Evolutionary conservation across 495 filamentous ascomycete species (phyloP), one percentile per base, ranked within the genome.

Genomic region (Rostrohypoxylon terebratum): DNA sequence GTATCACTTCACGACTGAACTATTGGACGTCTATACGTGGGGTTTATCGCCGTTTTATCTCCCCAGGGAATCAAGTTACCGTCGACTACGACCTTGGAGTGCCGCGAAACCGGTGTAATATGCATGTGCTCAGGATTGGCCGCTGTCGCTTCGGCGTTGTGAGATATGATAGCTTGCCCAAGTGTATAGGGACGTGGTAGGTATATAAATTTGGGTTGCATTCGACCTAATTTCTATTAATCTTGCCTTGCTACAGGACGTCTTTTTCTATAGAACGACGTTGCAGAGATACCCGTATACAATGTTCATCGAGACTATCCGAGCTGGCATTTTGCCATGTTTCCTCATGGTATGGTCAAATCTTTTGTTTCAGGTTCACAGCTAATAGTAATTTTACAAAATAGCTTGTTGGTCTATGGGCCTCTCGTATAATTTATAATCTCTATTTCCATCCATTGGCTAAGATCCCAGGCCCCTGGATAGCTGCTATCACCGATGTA

Each of bases 361-460:
- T n/a, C n/a, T 36, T 18, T 25, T 25, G 18, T 1, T 1, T 4
- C 8, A 16, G 16, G 36, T 13, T 34, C 9, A 51, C 1, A 25
- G 11, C 38, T 18, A 59, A 66, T 54, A 31, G 21, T 48, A 1
- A 20, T 42, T 34, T n/a, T 42, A 14, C 6, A 28, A 28, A 1
- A 2, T 18, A 66, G 63, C 21, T 59, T 38, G 2, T 40, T 10
- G 42, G 42, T 21, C 44, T n/a, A 6, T 60, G 55, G 55, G 21
- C 13, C 11, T 64, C 18, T 18, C 44, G 45, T 38, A 65, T 70
- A 31, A 57, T 79, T 28, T 85, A 86, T 71, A 84, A 83, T 42
- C 48, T 84, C 21, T 86, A 79, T 69, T 81, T 88, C 31, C 83
- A 87, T 59, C 86, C 86, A 4, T 77, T 90, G 4, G 73, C 75